Evolutionary conservation across 768 basidiomycete genomes (phyloP).

Genomic region (Boletus tomentosulus): DNA sequence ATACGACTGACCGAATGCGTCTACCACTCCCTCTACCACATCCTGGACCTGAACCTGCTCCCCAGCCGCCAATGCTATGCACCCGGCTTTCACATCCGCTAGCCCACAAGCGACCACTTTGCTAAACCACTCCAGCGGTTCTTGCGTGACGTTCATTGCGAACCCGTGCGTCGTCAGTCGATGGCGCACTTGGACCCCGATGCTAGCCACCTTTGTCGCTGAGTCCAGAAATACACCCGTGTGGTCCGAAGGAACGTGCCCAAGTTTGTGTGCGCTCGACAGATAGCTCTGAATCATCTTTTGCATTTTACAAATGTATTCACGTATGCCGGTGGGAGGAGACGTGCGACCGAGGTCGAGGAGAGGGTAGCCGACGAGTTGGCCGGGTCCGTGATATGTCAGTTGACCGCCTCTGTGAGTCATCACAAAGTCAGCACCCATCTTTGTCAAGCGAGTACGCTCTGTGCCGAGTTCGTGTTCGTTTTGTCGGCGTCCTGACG

Average conservation of each 20-base stretch:
- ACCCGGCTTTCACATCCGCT: conserved; percentile 74
- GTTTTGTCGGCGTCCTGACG: conserved; percentile 84
- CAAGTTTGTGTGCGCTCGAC: conserved; percentile 53
- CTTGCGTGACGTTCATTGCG: conserved; percentile 80
- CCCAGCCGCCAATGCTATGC: conserved; percentile 47
- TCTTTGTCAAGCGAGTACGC: conserved; percentile 54
- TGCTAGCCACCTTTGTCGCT: conserved; percentile 87
- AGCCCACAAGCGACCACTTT: conserved; percentile 89
- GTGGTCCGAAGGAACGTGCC: conserved; percentile 61
- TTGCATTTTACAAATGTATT: conserved; percentile 85
- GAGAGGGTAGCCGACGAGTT: conserved; percentile 93
- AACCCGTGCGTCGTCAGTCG: conserved; percentile 95
- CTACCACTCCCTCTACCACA: conserved; percentile 50
- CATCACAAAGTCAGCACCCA: conserved; percentile 86
- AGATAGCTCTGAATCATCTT: conserved; percentile 63
- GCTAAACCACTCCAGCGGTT: conserved; percentile 84
- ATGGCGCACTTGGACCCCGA: conserved; percentile 94
- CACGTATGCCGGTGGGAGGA: conserved; percentile 67
- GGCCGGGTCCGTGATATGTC: conserved; percentile 97
- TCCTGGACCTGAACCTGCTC: conserved; percentile 39
- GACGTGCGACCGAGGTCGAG: conserved; percentile 80
- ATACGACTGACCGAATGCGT: conserved; percentile 44
- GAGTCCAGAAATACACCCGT: conserved; percentile 87
- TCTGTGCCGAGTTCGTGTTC: conserved; percentile 57
- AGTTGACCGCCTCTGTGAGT: conserved; percentile 87